Evolutionary conservation across 2,329 filamentous ascomycete species (phyloP), one percentile per base, ranked within the genome.

Genomic region (Blumeria hordei): DNA sequence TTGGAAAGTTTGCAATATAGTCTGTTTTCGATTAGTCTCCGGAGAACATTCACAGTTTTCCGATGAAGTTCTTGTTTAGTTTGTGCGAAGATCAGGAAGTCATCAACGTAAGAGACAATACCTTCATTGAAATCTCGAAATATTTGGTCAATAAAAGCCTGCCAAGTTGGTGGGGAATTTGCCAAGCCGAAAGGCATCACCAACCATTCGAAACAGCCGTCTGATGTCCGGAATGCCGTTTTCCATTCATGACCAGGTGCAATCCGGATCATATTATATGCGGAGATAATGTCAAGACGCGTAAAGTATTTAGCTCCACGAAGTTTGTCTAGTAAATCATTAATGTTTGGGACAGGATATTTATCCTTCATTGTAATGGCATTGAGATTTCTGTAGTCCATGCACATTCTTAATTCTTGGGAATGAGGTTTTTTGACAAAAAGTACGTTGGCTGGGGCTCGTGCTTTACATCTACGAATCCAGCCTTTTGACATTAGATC

Each of bases 331-430:
- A 45, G 28, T 12, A 45, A 10, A 28, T 54, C 36, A 33, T 16
- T 32, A n/a, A 54, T 43, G 12, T 53, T n/a, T 11, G 53, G 56
- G 10, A 51, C 14, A 10, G 47, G 53, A 18, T 57, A 57, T 28
- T 50, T 50, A 21, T 50, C 47, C 21, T 50, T 50, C n/a, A 14
- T 50, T 14, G 47, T 50, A 16, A 50, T 50, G 6, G 47, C 11
- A 21, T 5, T 45, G 12, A 45, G 43, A 18, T 45, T 45, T 45
- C 43, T 45, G 16, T 14, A 45, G 32, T 50, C 47, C 21, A 50
- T 50, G 21, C 47, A 50, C 21, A 50, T 50, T 35, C 49, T 37
- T 4, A 52, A n/a, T 37, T 52, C 49, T 52, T 52, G 36, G 6
- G 49, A 52, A 18, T 37, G 32, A 52, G 49, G 49, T 52, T 52